Evolutionary conservation across 2,329 filamentous ascomycete genomes (phyloP), one percentile per base, ranked within the genome.

Genomic region (Calycina herbarum): DNA sequence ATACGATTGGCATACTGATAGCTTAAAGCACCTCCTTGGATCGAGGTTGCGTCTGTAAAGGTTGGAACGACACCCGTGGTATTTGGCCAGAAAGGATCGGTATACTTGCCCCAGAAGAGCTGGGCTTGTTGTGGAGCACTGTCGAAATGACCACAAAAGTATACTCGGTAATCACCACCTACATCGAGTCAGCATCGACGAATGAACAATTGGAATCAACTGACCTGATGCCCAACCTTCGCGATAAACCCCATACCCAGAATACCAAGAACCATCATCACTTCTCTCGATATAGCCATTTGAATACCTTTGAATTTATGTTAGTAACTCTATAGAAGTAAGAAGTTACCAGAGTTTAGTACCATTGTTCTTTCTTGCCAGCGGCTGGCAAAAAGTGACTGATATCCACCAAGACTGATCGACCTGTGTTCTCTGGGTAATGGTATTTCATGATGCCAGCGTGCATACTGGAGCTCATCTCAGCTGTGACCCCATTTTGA

Each of bases 71-170:
- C 24, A 7, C 24, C 24, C 15, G 24, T 29, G 8, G 54, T 31
- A 33, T 57, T 57, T n/a, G 54, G 27, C 54, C 54, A 33, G 24
- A 31, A 57, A 7, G 54, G 54, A 31, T 57, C 54, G 11, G 54
- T 57, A n/a, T 57, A 57, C 17, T 57, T 17, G 10, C 54, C 54
- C 31, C 27, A 57, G 63, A 83, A 85, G 0, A 79, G 81, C 73
- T 78, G 80, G 68, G 77, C 77, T 2, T 79, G 76, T 6, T 79
- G 74, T 11, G 74, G 64, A 74, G 24, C 24, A 17, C 73, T 66
- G 59, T 85, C 81, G 69, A 90, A 89, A 62, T 80, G 79, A 15
- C 87, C 87, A 71, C 88, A 89, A 76, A 86, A 86, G 71, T 84
- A 85, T 3, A 81, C 77, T 1, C 72, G 78, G 77, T 77, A 83